Conservation (phyloP, 306 rosid genomes). For the Heteromeles arbutifolia region DNA sequence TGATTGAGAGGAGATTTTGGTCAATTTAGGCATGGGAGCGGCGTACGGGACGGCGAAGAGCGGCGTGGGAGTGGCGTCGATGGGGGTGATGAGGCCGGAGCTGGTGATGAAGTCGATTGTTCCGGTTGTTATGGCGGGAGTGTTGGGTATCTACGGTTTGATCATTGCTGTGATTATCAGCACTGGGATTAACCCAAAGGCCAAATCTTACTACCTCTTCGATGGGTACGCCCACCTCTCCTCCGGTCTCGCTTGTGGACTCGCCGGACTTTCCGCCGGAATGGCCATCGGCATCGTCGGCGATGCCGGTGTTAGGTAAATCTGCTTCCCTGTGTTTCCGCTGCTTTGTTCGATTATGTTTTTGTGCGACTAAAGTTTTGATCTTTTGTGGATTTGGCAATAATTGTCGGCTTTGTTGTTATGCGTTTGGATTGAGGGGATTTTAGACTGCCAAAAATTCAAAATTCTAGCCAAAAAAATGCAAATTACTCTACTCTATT, state of each 20-base stretch:
- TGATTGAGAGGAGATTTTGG: neutral
- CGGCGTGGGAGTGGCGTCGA: conserved; percentile 71
- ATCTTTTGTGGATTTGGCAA: neutral
- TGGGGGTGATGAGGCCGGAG: conserved; percentile 76
- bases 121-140: conserved; percentile 80
- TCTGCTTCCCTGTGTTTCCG: neutral
- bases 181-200: conserved; percentile 70
- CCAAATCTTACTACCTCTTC: conserved; percentile 61
- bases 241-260: conserved; percentile 64
- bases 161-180: conserved; percentile 72
- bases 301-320: conserved; percentile 67
- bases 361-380: neutral
- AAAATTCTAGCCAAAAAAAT: neutral
- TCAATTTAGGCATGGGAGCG: conserved; percentile 48
- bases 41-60: conserved; percentile 75
- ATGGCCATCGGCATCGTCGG: conserved; percentile 75
- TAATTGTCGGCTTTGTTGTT: neutral
- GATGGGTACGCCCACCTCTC: conserved; percentile 77
- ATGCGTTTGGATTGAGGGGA: neutral
- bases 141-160: conserved; percentile 69
- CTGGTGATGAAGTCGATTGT: conserved; percentile 70
- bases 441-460: neutral
- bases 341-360: neutral
- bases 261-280: conserved; percentile 70
- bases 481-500: too few relatives aligned